These are phyloP conservation scores for Taphrina deformans DNA, from an alignment of 1,139 yeast genomes.

Conservation along the genomic window DNA sequence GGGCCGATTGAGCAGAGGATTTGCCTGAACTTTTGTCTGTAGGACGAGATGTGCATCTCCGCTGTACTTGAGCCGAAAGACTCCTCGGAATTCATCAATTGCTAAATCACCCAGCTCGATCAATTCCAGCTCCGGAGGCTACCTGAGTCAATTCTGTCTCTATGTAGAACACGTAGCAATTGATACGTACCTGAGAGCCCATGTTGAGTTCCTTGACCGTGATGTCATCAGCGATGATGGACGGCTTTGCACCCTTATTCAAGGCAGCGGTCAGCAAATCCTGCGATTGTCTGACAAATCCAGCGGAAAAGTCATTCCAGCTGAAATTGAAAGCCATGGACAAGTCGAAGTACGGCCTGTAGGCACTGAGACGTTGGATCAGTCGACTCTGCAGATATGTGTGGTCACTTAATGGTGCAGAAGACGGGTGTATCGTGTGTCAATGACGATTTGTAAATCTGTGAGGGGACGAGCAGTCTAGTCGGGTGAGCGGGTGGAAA, in stretches of 20 bases:
- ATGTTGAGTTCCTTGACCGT: constrained; percentile 71
- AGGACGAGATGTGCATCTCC: constrained; percentile 81
- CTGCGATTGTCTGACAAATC: constrained; percentile 52
- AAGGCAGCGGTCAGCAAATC: constrained; percentile 73
- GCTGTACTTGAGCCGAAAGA: constrained; percentile 73
- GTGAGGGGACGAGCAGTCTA: background rate
- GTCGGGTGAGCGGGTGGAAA: background rate
- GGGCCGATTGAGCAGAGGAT: constrained; percentile 70
- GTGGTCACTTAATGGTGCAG: no score
- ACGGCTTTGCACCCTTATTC: constrained; percentile 68
- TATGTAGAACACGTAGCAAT: background rate
- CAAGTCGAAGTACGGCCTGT: background rate
- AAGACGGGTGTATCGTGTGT: background rate
- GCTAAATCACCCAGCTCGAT: constrained; percentile 84
- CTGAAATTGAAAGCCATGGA: constrained; percentile 36
- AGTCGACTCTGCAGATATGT: no score
- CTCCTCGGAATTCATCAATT: constrained; percentile 76
- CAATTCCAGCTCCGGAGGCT: constrained; percentile 77
- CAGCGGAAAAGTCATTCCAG: constrained; percentile 36
- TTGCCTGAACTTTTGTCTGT: constrained; percentile 75
- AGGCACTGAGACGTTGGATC: no score
- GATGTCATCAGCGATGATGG: constrained; percentile 74
- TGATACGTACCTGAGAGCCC: constrained; percentile 54
- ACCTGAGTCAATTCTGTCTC: background rate
- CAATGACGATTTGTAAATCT: background rate